Evolutionary conservation across 164 flowering plant species (phyloP).

Genomic region (Dillenia suffruticosa): DNA sequence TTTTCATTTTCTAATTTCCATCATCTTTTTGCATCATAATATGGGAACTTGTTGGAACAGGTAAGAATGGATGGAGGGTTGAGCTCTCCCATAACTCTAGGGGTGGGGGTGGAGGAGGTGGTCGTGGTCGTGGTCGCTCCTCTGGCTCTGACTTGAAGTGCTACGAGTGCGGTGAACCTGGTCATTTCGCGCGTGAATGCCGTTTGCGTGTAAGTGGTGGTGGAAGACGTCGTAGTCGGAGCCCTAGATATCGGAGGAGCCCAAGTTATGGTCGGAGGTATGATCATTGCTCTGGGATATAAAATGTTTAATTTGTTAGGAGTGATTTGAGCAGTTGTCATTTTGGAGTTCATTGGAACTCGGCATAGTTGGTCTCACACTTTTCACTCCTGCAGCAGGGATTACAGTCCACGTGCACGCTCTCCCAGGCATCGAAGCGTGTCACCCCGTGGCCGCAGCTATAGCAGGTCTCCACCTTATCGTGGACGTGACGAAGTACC

Average conservation of each 20-base stretch:
- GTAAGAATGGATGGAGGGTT: constrained; percentile 95
- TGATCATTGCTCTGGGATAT: too few species aligned
- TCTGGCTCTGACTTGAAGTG: constrained; percentile 92
- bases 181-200: constrained; percentile 97
- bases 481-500: constrained; percentile 82
- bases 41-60: constrained; percentile 25
- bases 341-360: too few species aligned
- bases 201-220: constrained; percentile 56
- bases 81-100: constrained; percentile 88
- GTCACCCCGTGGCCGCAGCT: constrained; percentile 74
- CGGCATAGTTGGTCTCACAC: not conserved
- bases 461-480: constrained; percentile 71
- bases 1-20: not conserved
- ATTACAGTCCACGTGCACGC: constrained; percentile 79
- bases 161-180: constrained; percentile 96
- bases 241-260: constrained; percentile 78
- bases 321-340: too few species aligned
- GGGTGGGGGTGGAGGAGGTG: constrained; percentile 58
- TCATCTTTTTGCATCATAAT: too few species aligned
- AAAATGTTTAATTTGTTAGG: not conserved
- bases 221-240: constrained; percentile 84
- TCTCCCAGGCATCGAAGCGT: constrained; percentile 71
- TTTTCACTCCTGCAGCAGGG: constrained; percentile 36
- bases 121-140: constrained; percentile 68
- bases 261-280: constrained; percentile 96